A percentile compares a stretch with the other conserved stretches of the same genome.
Evolutionary conservation across 169 alveolate species (phyloP).

Genomic region (Plasmodium fragile): DNA sequence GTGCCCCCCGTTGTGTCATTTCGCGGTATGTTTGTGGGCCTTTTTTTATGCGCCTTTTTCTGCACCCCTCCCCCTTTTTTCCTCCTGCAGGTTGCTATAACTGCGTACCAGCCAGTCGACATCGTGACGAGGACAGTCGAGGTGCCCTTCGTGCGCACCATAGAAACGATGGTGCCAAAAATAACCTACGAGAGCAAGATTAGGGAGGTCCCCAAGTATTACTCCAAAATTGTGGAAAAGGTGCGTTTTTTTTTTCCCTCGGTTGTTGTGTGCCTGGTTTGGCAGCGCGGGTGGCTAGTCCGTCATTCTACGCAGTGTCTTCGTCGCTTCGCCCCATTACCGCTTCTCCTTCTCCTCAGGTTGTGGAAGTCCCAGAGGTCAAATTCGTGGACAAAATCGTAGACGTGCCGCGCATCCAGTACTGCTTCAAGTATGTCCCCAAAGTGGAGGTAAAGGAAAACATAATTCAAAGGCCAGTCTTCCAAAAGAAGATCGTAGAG

Average conservation of each 20-base stretch:
- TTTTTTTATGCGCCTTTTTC: neutral
- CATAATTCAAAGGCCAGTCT: slow-evolving; percentile 84
- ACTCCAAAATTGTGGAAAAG: slow-evolving; percentile 87
- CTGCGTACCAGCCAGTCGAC: slow-evolving; percentile 87
- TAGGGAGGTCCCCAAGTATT: slow-evolving; percentile 87
- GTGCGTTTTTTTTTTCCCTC: slow-evolving; percentile 10
- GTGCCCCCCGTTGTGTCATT: neutral
- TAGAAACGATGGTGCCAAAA: slow-evolving; percentile 88
- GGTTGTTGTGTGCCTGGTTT: neutral
- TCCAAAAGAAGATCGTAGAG: slow-evolving; percentile 86
- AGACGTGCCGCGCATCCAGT: slow-evolving; percentile 86
- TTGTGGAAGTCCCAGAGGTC: slow-evolving; percentile 89
- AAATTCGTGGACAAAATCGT: slow-evolving; percentile 87
- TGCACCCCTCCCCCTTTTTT: neutral
- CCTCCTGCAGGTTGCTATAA: slow-evolving; percentile 80
- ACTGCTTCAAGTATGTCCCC: slow-evolving; percentile 85
- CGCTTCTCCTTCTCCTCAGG: slow-evolving; percentile 41
- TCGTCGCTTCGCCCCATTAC: neutral
- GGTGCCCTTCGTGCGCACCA: slow-evolving; percentile 87
- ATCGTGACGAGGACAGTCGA: slow-evolving; percentile 83
- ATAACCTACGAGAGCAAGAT: slow-evolving; percentile 86
- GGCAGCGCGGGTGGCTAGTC: neutral
- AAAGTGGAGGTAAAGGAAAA: slow-evolving; percentile 88
- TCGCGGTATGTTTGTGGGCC: neutral
- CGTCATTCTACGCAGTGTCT: neutral